Base-by-base conservation (phyloP, 1,139 yeast species). In the Candida pseudoviswanathii region DNA sequence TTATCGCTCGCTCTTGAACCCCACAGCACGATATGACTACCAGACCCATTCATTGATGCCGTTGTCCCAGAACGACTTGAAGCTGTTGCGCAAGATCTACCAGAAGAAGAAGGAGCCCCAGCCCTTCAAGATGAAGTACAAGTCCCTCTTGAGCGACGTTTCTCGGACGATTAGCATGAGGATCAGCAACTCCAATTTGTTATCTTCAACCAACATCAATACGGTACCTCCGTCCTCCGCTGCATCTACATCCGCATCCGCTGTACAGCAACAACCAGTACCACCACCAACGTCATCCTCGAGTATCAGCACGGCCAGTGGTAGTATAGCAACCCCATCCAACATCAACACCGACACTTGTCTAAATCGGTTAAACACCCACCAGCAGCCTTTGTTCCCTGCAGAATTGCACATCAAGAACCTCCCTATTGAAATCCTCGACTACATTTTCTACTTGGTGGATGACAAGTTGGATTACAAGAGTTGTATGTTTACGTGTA, bases 401-500 rank as follows among this genome's bases (percentile, higher is more conserved):
- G 40, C 10, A 16, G 34, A 33, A 29, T 40, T 58, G n/a, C 55
- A 59, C 11, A 55, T 68, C 30, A 60, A 58, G 36, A 50, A 56
- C 32, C 55, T 72, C 27, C 80, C 80, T 0, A 44, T 64, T 5
- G 80, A 75, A 49, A 62, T 75, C 16, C 63, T 72, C 43, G 66
- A 65, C 47, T 62, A 62, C 46, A 63, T 76, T 8, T 70, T 75
- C 48, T 59, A 54, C 16, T 58, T 70, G 24, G 64, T 76, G 27
- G 67, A 67, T 49, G 62, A 61, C 32, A 55, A 54, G 11, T 45
- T 53, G 2, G 66, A 67, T 46, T 68, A 70, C 49, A 59, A 61
- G 42, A 58, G 58, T 40, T 78, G 85, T 54, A 63, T 85, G 34
- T 77, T 75, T 52, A 82, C 84, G 5, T 75, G 75, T 59, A 77